A percentile compares a stretch with the other conserved stretches of the same genome.
These are phyloP conservation scores for Saitozyma podzolica DNA, from an alignment of 768 basidiomycete species.

Conservation along the genomic window DNA sequence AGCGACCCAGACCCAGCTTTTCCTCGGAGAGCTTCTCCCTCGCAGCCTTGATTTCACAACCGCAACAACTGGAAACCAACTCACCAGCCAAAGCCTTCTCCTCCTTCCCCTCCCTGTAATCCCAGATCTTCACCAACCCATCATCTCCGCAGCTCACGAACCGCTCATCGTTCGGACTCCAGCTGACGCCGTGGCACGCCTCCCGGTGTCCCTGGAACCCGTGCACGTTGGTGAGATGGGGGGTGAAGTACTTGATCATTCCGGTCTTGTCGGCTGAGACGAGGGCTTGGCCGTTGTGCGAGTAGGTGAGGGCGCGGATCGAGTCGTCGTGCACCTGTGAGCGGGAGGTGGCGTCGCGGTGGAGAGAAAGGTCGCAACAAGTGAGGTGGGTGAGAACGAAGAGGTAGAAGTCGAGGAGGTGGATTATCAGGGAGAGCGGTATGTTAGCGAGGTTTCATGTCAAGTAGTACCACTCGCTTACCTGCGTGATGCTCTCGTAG, in stretches of 20 bases:
- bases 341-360: neutral
- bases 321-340: constrained; percentile 83
- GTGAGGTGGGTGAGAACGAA: no score
- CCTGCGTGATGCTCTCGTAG: constrained; percentile 97
- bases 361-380: no score
- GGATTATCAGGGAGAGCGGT: no score
- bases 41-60: neutral
- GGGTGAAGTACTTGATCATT: constrained; percentile 97
- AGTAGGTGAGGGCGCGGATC: constrained; percentile 84
- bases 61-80: constrained; percentile 14
- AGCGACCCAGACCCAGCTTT: no score
- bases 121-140: constrained; percentile 91
- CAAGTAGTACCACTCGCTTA: neutral
- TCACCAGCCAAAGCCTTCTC: constrained; percentile 82
- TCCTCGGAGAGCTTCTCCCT: no score
- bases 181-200: constrained; percentile 85
- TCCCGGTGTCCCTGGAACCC: constrained; percentile 94
- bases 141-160: constrained; percentile 97
- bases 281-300: constrained; percentile 89
- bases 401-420: no score
- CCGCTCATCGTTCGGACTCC: constrained; percentile 84
- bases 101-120: constrained; percentile 84
- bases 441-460: no score
- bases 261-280: constrained; percentile 90
- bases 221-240: constrained; percentile 97